phyloP scores from a whole-genome alignment of 1,139 yeast species.

The Candida tropicalis region DNA sequence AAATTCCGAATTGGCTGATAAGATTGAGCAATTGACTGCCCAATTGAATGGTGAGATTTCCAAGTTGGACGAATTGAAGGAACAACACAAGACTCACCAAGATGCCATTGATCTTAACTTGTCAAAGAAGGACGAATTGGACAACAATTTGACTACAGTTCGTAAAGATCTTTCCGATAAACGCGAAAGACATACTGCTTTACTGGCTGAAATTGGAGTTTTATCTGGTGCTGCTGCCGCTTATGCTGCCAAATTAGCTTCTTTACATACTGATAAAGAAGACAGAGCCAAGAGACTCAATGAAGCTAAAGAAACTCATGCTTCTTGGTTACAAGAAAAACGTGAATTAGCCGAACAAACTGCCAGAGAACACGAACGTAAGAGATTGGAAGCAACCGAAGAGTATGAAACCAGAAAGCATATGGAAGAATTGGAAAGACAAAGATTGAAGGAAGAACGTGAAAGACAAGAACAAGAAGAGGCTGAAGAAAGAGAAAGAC shows the following conservation, averaged over 20 bases:
- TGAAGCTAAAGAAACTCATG: slow-evolving; percentile 44
- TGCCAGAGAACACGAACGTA: slow-evolving; percentile 47
- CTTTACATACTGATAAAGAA: slow-evolving; percentile 42
- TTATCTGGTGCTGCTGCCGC: slow-evolving; percentile 47
- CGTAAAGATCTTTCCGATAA: slow-evolving; percentile 40
- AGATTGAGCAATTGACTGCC: slow-evolving; percentile 46
- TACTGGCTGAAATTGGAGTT: slow-evolving; percentile 48
- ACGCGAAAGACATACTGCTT: slow-evolving; percentile 37
- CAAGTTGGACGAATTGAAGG: slow-evolving; percentile 44
- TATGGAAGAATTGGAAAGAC: slow-evolving; percentile 49
- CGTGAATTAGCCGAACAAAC: slow-evolving; percentile 39
- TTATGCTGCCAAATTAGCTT: slow-evolving; percentile 46
- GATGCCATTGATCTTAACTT: slow-evolving; percentile 38
- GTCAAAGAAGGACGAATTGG: slow-evolving; percentile 44
- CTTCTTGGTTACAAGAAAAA: slow-evolving; percentile 50
- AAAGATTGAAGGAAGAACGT: slow-evolving; percentile 37
- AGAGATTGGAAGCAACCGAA: slow-evolving; percentile 49
- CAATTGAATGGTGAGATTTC: slow-evolving; percentile 42
- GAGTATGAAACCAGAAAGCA: slow-evolving; percentile 50
- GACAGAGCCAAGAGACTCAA: slow-evolving; percentile 38
- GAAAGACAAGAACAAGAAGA: slow-evolving; percentile 34
- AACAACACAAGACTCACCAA: slow-evolving; percentile 42
- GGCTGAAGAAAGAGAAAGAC: slow-evolving; percentile 35
- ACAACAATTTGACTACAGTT: slow-evolving; percentile 36
- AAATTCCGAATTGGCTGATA: slow-evolving; percentile 45